Conservation (phyloP, 2,329 filamentous ascomycete genomes). For the Aspergillus ruber region DNA sequence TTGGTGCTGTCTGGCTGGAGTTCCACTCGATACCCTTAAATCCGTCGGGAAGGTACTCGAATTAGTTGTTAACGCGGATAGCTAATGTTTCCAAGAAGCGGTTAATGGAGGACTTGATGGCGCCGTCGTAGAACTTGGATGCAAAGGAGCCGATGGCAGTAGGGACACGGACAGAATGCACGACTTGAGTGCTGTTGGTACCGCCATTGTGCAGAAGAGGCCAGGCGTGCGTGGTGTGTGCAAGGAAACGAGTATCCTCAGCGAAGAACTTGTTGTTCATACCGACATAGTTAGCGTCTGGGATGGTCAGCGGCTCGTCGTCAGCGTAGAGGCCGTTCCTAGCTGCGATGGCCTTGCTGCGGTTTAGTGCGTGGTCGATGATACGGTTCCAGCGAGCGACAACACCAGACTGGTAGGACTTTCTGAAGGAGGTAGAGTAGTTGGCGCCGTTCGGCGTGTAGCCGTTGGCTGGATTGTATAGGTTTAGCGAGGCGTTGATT, state of each 20-base stretch:
- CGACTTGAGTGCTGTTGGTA: conserved; percentile 9
- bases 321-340: conserved; percentile 9
- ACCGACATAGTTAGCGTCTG: conserved; percentile 9
- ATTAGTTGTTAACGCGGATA: conserved; percentile 2
- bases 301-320: conserved; percentile 13
- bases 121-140: not conserved
- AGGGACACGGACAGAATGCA: conserved; percentile 10
- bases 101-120: conserved; percentile 1
- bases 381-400: conserved; percentile 9
- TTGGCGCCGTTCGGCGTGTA: conserved; percentile 7
- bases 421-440: conserved; percentile 9
- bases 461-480: conserved; percentile 10
- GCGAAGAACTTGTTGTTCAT: conserved; percentile 16
- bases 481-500: conserved; percentile 5
- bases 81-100: conserved; percentile 4
- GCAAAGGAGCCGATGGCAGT: not conserved
- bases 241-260: conserved; percentile 12
- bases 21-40: conserved; percentile 12
- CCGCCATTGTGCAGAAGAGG: conserved; percentile 15
- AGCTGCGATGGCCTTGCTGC: conserved; percentile 5
- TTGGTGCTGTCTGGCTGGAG: conserved; percentile 12
- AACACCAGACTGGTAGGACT: conserved; percentile 5
- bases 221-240: conserved; percentile 13
- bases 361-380: conserved; percentile 3
- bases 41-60: conserved; percentile 1